Base-by-base conservation (phyloP, 1,139 yeast genomes). In the Suhomyces bokatorum region DNA sequence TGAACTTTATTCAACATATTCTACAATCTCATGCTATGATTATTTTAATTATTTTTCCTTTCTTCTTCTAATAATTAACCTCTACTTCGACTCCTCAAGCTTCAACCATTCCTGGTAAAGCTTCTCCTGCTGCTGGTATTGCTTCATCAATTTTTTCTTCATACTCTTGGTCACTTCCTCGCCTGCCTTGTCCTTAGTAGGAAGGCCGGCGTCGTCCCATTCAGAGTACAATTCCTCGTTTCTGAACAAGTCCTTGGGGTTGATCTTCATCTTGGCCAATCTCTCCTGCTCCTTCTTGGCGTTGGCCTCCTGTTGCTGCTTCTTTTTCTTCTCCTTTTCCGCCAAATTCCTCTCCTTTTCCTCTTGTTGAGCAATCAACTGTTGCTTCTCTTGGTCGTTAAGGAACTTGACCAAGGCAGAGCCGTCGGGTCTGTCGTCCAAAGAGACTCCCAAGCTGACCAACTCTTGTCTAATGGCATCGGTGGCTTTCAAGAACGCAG, bases 141-240 rank as follows among this genome's bases (percentile, higher is more conserved):
- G 86, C 68, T 93, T 93, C 49, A 73, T 66, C 53, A 91, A 73
- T 68, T 91, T 91, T 77, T 93, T 93, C 50, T 74, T 74, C 73
- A 84, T 81, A 62, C 96, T 87, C 70, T 93, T 93, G 41, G 95
- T 78, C n/a, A 91, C 76, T 46, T 90, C 96, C 56, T 84, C 89
- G 9, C 98, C 99, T 13, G 80, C 81, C 35, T 68, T 75, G 51
- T 85, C 90, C 60, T 82, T 83, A 1, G 82, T 74, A 13, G 99
- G 99, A 20, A 93, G 49, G 1, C 99, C 99, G 32, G 75, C 67
- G 27, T 77, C 91, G 59, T 93, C 98, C 87, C 95, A 93, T 58
- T 80, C 87, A 8, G 80, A 66, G 62, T 80, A 93, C 44, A 78
- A 71, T 5, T 61, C 47, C n/a, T 54, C 49, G 46, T 78, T 78